Evolutionary conservation across 495 filamentous ascomycete genomes (phyloP), one percentile per base, ranked within the genome.

Genomic region (Penicillium roqueforti): DNA sequence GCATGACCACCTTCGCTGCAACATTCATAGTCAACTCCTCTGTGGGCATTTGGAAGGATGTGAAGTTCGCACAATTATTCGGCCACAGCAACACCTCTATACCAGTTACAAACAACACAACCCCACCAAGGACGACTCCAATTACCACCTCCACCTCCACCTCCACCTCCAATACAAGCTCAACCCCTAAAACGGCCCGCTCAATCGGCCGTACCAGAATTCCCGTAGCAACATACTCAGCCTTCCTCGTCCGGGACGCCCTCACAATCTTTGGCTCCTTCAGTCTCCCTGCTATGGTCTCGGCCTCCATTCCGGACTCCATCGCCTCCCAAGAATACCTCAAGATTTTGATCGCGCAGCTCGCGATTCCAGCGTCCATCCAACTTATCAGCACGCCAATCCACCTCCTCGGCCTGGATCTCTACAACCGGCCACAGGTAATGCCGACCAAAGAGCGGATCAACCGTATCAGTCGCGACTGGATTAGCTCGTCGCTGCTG

Each of bases 251-350:
- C 31, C 82, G 91, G 58, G 91, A 96, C 71, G 87, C 83, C 58
- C 67, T 95, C 47, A 95, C 91, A 23, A 88, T 95, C 70, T 95
- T 92, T 70, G 89, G 86, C 32, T 87, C 83, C 53, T 96, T 96
- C 80, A 95, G 91, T 65, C 77, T 95, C 9, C 91, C 69, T 18
- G 58, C 61, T n/a, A 71, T 68, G 60, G 58, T 68, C 43, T 72
- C 68, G 1, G 36, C 61, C 11, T 59, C 59, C 1, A 72, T 74
- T 42, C 71, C 71, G 0, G 71, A 74, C 61, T 69, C 62, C 4
- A 31, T 74, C 44, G 69, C 71, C 23, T 68, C 67, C 7, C 62
- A 62, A 42, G 68, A 66, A 57, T 68, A 66, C 51, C 49, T 60
- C 40, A 74, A 72, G 47, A 69, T 68, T 44, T 61, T 72, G 8